Evolutionary conservation across 768 basidiomycete genomes (phyloP), one percentile per base, ranked within the genome.

Genomic region (Boletellus emodensis): DNA sequence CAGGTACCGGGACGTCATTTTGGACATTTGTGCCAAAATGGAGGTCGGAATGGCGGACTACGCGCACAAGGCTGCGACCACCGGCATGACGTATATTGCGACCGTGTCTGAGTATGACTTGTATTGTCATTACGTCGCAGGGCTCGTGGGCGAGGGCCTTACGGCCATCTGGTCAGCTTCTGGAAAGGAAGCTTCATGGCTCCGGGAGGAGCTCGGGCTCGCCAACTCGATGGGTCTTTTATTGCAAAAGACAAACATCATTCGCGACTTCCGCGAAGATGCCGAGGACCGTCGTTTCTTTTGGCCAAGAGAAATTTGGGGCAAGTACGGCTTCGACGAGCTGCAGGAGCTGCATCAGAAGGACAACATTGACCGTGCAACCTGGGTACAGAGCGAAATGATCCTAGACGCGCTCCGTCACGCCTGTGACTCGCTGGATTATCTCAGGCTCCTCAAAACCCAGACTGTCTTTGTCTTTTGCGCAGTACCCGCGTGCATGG

Each of bases 71-170:
- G 85, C 90, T 6, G 85, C 85, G 6, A 75, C 84, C 6, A 82
- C 82, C 1, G 84, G 83, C 44, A 72, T 79, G 39, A 77, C 83
- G 55, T 85, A 86, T 61, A 77, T 96, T 48, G 79, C 82, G 40
- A 83, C 86, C 6, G 71, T 93, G 46, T 75, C 82, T 34, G 93
- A 96, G 58, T 99, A 94, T 72, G 92, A 97, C 67, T 79, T 99
- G 13, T 99, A 99, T 71, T 99, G 95, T 66, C 95, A 99, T 69
- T 97, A 94, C 64, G 95, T 98, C 58, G 95, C 95, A 0, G 95
- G 95, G 3, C 85, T 99, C 49, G 95, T 98, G 52, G 95, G 95
- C 33, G 94, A 98, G 68, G 94, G 94, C 40, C 81, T 95, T 30
- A 92, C 90, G 0, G 82, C 91, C 12, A 75, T 98, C 38, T 95